These are phyloP conservation scores for Diplocarpon mali DNA, from an alignment of 2,329 filamentous ascomycete genomes.

Conservation along the genomic window DNA sequence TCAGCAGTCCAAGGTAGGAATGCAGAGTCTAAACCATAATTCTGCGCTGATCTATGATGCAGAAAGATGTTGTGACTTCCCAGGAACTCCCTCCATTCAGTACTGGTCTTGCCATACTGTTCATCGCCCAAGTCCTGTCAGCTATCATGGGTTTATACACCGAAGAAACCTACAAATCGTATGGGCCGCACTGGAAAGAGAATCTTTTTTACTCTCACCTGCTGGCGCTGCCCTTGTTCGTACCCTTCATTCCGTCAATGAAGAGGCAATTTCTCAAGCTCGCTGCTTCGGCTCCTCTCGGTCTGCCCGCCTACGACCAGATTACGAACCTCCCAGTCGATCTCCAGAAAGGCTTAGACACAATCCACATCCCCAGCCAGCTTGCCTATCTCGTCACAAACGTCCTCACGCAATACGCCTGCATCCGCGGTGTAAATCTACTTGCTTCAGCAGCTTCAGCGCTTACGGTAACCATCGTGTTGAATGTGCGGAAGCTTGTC, in stretches of 20 bases:
- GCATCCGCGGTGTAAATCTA: slow-evolving; percentile 93
- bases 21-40: not conserved
- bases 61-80: slow-evolving; percentile 22
- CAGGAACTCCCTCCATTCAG: slow-evolving; percentile 39
- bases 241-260: slow-evolving; percentile 59
- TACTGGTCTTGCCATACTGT: slow-evolving; percentile 70
- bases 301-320: slow-evolving; percentile 27
- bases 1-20: slow-evolving; percentile 62
- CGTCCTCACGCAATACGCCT: slow-evolving; percentile 84
- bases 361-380: slow-evolving; percentile 50
- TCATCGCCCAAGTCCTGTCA: slow-evolving; percentile 79
- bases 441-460: slow-evolving; percentile 80
- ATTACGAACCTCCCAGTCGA: slow-evolving; percentile 28
- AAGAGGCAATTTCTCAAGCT: slow-evolving; percentile 52
- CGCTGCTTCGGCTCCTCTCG: slow-evolving; percentile 50
- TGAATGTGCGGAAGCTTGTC: slow-evolving; percentile 90
- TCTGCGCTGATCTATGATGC: slow-evolving; percentile 10
- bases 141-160: slow-evolving; percentile 94
- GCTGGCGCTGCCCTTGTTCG: slow-evolving; percentile 64
- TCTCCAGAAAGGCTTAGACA: slow-evolving; percentile 29
- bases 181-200: slow-evolving; percentile 87
- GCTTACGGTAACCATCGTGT: slow-evolving; percentile 88
- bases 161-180: slow-evolving; percentile 74
- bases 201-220: slow-evolving; percentile 89
- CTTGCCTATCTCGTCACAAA: slow-evolving; percentile 62